Conservation (phyloP, 2,329 filamentous ascomycete genomes). For the Monilinia polystroma region DNA sequence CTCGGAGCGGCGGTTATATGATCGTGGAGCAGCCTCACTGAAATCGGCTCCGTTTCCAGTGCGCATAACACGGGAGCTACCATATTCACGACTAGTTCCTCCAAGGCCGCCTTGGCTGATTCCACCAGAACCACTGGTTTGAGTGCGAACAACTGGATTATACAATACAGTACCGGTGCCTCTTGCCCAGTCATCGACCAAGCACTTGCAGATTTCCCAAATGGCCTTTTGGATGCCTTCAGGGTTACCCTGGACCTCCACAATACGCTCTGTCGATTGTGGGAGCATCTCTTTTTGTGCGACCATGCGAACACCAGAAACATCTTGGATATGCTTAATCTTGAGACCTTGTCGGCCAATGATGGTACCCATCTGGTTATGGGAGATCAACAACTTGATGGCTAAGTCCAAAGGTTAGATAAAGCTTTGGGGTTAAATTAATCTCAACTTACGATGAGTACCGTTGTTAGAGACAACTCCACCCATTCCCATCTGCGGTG, state of each 20-base stretch:
- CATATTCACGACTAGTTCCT: constrained; percentile 53
- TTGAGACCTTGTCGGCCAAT: constrained; percentile 95
- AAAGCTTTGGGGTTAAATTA: not conserved
- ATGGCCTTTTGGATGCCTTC: constrained; percentile 94
- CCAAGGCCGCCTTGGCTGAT: constrained; percentile 50
- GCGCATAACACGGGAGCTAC: constrained; percentile 75
- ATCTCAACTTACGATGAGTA: constrained; percentile 77
- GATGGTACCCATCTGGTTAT: constrained; percentile 99
- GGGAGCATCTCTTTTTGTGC: constrained; percentile 99
- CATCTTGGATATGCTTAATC: constrained; percentile 99
- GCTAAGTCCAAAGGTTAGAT: constrained; percentile 52
- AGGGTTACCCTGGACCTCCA: constrained; percentile 92
- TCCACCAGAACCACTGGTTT: constrained; percentile 50
- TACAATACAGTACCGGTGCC: constrained; percentile 96
- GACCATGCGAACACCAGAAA: constrained; percentile 96
- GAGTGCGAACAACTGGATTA: constrained; percentile 90
- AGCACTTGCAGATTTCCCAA: constrained; percentile 98
- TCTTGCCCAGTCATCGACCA: constrained; percentile 96
- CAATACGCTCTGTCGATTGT: constrained; percentile 96
- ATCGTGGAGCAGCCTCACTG: constrained; percentile 72
- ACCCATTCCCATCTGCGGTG: constrained; percentile 94
- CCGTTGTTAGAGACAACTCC: constrained; percentile 83
- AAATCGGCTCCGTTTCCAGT: constrained; percentile 98
- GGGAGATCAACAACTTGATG: constrained; percentile 95
- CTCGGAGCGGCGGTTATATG: constrained; percentile 77